Conservation (phyloP, 495 filamentous ascomycete genomes). For the Trichoderma erinaceum region DNA sequence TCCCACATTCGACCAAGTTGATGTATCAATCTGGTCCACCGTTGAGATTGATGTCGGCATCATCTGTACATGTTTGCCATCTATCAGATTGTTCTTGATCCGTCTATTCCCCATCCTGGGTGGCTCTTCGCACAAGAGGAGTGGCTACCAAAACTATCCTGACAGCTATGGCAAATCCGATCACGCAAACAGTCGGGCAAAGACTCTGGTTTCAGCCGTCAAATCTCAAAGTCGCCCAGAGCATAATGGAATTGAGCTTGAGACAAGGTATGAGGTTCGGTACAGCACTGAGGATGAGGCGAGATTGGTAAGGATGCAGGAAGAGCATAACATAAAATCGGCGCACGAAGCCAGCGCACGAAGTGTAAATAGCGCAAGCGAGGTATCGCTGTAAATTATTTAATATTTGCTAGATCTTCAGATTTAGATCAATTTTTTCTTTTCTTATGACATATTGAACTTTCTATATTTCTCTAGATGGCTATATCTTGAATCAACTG, state of each 20-base stretch:
- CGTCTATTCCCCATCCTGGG: not conserved
- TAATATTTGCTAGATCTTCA: not conserved
- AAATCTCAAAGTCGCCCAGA: not conserved
- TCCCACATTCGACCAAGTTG: not conserved
- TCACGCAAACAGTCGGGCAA: not conserved
- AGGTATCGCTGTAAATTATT: not conserved
- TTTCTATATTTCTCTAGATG: too few relatives aligned
- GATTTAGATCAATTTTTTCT: not conserved
- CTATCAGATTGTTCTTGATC: slow-evolving; percentile 15
- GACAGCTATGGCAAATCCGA: not conserved
- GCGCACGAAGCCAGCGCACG: not conserved
- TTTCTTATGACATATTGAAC: not conserved
- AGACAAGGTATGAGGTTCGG: not conserved
- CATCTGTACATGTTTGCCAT: slow-evolving; percentile 27
- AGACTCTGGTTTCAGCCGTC: not conserved
- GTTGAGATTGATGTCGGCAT: slow-evolving; percentile 29
- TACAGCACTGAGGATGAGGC: not conserved
- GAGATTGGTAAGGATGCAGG: not conserved
- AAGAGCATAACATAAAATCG: not conserved
- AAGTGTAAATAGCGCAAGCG: not conserved
- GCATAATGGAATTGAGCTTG: not conserved
- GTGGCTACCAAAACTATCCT: not conserved
- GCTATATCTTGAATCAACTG: too few relatives aligned
- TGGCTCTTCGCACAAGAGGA: not conserved
- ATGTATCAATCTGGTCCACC: slow-evolving; percentile 21